A percentile compares a stretch with the other conserved stretches of the same genome.
Conservation (phyloP, 1,284 basidiomycete species). For the Apiotrichum brassicae region DNA sequence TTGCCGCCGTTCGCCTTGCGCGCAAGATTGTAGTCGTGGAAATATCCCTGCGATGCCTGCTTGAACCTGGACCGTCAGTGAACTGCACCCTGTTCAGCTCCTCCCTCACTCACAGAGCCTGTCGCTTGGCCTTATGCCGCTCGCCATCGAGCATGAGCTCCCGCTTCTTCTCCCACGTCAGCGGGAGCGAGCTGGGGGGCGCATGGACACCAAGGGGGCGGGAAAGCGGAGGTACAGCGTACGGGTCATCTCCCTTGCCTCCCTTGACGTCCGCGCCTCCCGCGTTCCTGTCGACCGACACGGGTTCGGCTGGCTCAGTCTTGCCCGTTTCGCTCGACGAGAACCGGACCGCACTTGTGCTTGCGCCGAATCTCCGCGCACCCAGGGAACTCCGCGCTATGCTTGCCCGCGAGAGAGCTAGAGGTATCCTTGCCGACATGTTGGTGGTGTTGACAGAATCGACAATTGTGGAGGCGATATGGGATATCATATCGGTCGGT, state of each 20-base stretch:
- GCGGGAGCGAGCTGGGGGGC: conserved; percentile 54
- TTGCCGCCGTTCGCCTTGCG: conserved; percentile 70
- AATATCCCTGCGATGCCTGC: conserved; percentile 82
- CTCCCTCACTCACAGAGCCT: conserved; percentile 58
- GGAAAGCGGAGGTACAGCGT: conserved; percentile 30
- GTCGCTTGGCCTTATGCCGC: conserved; percentile 62
- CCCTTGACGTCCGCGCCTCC: neutral
- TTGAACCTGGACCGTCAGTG: conserved; percentile 58
- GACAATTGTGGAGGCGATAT: too few species aligned
- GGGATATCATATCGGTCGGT: too few species aligned
- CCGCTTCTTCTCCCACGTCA: conserved; percentile 61
- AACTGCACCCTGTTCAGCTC: neutral
- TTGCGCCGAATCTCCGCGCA: too few species aligned
- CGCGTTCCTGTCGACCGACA: too few species aligned
- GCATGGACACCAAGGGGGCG: conserved; percentile 67
- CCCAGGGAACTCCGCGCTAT: neutral
- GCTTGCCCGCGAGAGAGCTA: neutral
- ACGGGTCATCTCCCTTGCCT: conserved; percentile 11
- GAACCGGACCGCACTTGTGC: too few species aligned
- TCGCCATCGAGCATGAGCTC: conserved; percentile 68
- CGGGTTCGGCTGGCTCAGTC: too few species aligned
- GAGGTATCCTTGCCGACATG: neutral
- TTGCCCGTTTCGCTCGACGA: neutral
- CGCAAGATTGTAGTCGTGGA: conserved; percentile 78
- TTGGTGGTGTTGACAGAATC: too few species aligned